Percentiles rank a stretch among this genome's conserved stretches.
These are phyloP conservation scores for Medicago lupulina DNA, from an alignment of 306 rosid species.

Conservation along the genomic window DNA sequence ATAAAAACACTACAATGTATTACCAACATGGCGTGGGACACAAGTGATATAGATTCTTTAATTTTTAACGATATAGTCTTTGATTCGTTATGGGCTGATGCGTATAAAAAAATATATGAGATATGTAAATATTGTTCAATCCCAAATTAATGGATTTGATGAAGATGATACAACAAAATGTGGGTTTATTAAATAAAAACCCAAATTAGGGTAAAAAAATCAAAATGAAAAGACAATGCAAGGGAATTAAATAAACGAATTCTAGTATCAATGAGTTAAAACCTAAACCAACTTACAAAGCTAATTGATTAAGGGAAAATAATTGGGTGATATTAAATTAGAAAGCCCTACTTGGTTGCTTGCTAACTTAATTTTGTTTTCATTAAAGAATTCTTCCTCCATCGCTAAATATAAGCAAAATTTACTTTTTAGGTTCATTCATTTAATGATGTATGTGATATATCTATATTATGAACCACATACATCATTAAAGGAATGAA, in stretches of 20 bases:
- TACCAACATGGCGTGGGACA: no score
- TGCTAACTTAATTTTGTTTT: background rate
- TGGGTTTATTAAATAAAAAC: background rate
- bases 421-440: no score
- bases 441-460: no score
- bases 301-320: constrained; percentile 17
- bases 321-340: background rate
- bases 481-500: background rate
- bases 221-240: background rate
- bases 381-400: no score
- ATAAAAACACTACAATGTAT: background rate
- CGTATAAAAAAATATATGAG: background rate
- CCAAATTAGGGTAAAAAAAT: background rate
- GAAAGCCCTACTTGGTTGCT: background rate
- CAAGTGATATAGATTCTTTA: no score
- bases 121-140: background rate
- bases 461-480: no score
- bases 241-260: no score
- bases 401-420: no score
- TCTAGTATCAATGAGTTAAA: background rate
- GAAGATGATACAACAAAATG: constrained; percentile 24
- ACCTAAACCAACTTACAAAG: constrained; percentile 29
- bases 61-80: no score
- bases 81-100: no score
- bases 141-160: constrained; percentile 14